Base-by-base conservation (phyloP, 164 flowering plant species). In the Kingdonia uniflora region DNA sequence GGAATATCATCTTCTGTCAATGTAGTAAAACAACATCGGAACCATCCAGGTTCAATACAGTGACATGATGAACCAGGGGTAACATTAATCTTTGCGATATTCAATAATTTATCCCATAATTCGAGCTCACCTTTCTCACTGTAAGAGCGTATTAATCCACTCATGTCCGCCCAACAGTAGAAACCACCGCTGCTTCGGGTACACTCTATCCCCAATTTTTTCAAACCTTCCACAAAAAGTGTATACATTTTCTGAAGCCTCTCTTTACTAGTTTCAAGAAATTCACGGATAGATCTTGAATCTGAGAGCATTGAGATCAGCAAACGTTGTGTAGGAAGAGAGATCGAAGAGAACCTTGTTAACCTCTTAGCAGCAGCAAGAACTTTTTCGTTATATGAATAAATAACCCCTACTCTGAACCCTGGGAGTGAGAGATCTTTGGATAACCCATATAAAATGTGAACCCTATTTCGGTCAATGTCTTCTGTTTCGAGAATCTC, bases 11-110 rank as follows among this genome's bases (percentile, higher is more conserved):
- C 68, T 50, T 86, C 90, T 0, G 73, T 67, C 71, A 86, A 68
- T 22, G 74, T 65, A 6, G 81, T 60, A 66, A 89, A 81, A 76
- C 97, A 84, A 56, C 68, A 81, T 24, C 87, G 51, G 60, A 94
- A 94, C 99, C 97, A 94, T 42, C 97, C 97, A 10, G 95, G 97
- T 70, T 89, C 99, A 35, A 94, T 84, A 56, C 92, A 94, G 50
- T 94, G 97, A 71, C 99, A 94, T 38, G 66, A 68, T 20, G 95
- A 82, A 8, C 99, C 99, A 1, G 97, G 97, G 45, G 77, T 79
- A 13, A 70, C 81, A 71, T 82, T 89, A 40, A 94, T 63, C 76
- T 80, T 86, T 19, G 76, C 95, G 19, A 73, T 59, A 63, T 73
- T 81, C 76, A 94, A 67, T 55, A 94, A 56, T 61, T 80, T 84